Percentiles rank a stretch among this genome's conserved stretches.
phyloP scores from a whole-genome alignment of 2,329 filamentous ascomycete genomes.

The Ascochyta fabae region DNA sequence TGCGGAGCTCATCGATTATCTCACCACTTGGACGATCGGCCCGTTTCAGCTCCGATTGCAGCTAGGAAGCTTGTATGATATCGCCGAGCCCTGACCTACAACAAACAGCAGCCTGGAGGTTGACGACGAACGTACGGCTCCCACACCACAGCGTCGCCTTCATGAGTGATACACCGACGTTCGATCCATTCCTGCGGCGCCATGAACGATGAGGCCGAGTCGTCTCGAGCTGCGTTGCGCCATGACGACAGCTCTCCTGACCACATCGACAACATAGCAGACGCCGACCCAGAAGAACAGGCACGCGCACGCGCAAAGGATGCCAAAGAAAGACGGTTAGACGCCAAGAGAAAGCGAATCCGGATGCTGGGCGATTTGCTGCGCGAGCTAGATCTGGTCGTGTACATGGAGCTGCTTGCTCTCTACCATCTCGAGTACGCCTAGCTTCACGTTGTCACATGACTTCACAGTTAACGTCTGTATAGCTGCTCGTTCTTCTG shows the following conservation, averaged over 20 bases:
- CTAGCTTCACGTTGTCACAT: slow-evolving; percentile 3
- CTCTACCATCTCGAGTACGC: slow-evolving; percentile 69
- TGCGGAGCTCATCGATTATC: slow-evolving; percentile 44
- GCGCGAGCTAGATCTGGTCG: slow-evolving; percentile 63
- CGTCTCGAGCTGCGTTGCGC: slow-evolving; percentile 40
- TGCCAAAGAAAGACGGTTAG: slow-evolving; percentile 36
- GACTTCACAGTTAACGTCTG: slow-evolving; percentile 9
- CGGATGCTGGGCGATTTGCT: slow-evolving; percentile 61
- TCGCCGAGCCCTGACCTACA: slow-evolving; percentile 4
- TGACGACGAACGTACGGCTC: slow-evolving; percentile 5
- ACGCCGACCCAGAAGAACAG: slow-evolving; percentile 28
- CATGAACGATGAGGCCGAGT: slow-evolving; percentile 51
- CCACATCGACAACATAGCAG: slow-evolving; percentile 22
- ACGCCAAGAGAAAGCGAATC: slow-evolving; percentile 47
- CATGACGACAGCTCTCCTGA: slow-evolving; percentile 23
- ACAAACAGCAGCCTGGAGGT: slow-evolving; percentile 19
- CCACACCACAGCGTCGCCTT: slow-evolving; percentile 27
- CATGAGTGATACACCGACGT: slow-evolving; percentile 31
- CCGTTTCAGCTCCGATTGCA: slow-evolving; percentile 7
- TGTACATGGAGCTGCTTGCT: slow-evolving; percentile 67
- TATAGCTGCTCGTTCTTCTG: slow-evolving; percentile 64
- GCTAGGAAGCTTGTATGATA: slow-evolving; percentile 6
- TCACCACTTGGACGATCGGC: slow-evolving; percentile 39
- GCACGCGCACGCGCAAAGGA: slow-evolving; percentile 27
- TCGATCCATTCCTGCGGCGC: slow-evolving; percentile 29